Percentiles rank a stretch among this genome's conserved stretches.
These are phyloP conservation scores for Besnoitia besnoiti DNA, from an alignment of 169 alveolate genomes.

Conservation along the genomic window DNA sequence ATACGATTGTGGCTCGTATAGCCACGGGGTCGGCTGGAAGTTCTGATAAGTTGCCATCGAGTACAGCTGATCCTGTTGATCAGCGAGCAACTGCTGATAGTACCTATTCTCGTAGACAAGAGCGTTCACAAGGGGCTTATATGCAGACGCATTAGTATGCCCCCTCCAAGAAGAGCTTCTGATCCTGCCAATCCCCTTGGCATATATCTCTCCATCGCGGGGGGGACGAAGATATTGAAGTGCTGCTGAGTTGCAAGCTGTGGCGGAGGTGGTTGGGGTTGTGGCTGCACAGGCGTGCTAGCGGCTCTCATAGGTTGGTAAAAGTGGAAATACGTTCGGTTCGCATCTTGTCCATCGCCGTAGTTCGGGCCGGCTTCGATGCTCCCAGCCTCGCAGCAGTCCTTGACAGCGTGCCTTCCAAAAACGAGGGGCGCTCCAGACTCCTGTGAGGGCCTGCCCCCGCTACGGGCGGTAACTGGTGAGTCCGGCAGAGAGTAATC, in stretches of 20 bases:
- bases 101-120: background rate
- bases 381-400: slow-evolving; percentile 34
- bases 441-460: too few relatives aligned
- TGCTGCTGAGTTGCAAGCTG: slow-evolving; percentile 7
- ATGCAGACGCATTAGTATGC: background rate
- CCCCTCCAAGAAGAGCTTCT: background rate
- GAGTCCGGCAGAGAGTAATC: too few relatives aligned
- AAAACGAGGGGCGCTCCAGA: too few relatives aligned
- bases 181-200: slow-evolving; percentile 17
- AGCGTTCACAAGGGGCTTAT: background rate
- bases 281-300: background rate
- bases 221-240: background rate
- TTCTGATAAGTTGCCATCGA: background rate
- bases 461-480: too few relatives aligned
- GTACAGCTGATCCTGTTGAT: background rate
- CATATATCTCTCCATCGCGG: slow-evolving; percentile 6
- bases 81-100: slow-evolving; percentile 29
- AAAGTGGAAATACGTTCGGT: background rate
- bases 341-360: background rate
- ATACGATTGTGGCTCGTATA: background rate
- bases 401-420: background rate
- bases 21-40: background rate
- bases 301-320: background rate
- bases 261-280: background rate
- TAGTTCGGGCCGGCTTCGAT: background rate